These are phyloP conservation scores for Uromyces viciae-fabae DNA, from an alignment of 1,284 basidiomycete genomes.

Conservation along the genomic window DNA sequence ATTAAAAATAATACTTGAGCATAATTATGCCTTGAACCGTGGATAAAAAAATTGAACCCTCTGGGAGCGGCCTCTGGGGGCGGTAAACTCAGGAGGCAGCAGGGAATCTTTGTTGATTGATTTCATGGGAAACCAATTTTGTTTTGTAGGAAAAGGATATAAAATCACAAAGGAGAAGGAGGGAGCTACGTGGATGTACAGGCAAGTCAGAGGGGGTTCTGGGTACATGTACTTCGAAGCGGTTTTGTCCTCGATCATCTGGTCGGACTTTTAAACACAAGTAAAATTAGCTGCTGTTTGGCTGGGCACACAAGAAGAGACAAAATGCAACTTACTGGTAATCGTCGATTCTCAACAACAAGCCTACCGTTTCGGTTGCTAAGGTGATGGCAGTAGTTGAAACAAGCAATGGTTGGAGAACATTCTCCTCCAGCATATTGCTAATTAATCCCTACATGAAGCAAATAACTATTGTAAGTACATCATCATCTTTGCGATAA, in stretches of 20 bases:
- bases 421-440: slow-evolving; percentile 94
- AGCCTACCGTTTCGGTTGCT: slow-evolving; percentile 93
- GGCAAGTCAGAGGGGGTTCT: neutral
- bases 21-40: too few species aligned
- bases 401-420: slow-evolving; percentile 92
- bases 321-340: slow-evolving; percentile 58
- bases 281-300: neutral
- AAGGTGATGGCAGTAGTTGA: slow-evolving; percentile 93
- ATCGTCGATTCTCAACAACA: slow-evolving; percentile 94
- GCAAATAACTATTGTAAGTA: slow-evolving; percentile 34
- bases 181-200: neutral
- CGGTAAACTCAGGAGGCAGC: too few species aligned
- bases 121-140: too few species aligned
- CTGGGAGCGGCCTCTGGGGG: too few species aligned
- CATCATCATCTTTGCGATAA: slow-evolving; percentile 14
- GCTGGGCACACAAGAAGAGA: slow-evolving; percentile 47
- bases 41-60: too few species aligned
- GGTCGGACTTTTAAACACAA: slow-evolving; percentile 20
- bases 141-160: too few species aligned
- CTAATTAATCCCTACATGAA: slow-evolving; percentile 76
- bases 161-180: slow-evolving; percentile 18
- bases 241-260: slow-evolving; percentile 5
- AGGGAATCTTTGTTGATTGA: too few species aligned
- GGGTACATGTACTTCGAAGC: neutral
- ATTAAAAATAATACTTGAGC: too few species aligned